Evolutionary conservation across 2,329 filamentous ascomycete genomes (phyloP).

Genomic region (Aspergillus transmontanensis): DNA sequence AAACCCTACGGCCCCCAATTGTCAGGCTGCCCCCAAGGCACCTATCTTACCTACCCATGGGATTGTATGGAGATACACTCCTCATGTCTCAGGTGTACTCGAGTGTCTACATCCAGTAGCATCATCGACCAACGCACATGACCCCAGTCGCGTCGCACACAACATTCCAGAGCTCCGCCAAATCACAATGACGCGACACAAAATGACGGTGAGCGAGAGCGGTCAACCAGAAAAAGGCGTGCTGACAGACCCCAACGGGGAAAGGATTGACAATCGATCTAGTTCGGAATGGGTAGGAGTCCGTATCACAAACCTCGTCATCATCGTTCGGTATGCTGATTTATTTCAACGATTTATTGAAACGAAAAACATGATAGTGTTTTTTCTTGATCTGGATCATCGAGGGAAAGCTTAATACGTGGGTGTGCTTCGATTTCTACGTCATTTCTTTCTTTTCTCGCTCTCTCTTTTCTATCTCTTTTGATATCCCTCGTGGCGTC

Average conservation of each 20-base stretch:
- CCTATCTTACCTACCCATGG: not conserved
- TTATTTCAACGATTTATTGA: not conserved
- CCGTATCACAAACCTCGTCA: not conserved
- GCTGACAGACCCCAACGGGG: not conserved
- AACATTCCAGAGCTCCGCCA: not conserved
- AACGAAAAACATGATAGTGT: no score
- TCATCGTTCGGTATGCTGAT: not conserved
- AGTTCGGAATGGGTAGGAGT: not conserved
- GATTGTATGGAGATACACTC: no score
- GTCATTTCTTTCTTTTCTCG: not conserved
- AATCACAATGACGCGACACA: not conserved
- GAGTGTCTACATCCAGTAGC: not conserved
- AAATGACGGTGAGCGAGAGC: conserved; percentile 1
- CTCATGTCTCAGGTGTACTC: not conserved
- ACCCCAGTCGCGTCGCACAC: not conserved
- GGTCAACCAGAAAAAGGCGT: not conserved
- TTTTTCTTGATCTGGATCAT: not conserved
- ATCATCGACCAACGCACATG: conserved; percentile 2
- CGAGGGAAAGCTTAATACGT: not conserved
- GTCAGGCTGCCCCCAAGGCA: not conserved
- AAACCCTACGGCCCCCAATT: not conserved
- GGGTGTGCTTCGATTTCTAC: not conserved
- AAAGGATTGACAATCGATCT: not conserved
- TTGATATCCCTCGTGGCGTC: not conserved
- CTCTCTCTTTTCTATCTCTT: not conserved